Evolutionary conservation across 257 asterid species (phyloP).

Genomic region (Petunia axillaris): DNA sequence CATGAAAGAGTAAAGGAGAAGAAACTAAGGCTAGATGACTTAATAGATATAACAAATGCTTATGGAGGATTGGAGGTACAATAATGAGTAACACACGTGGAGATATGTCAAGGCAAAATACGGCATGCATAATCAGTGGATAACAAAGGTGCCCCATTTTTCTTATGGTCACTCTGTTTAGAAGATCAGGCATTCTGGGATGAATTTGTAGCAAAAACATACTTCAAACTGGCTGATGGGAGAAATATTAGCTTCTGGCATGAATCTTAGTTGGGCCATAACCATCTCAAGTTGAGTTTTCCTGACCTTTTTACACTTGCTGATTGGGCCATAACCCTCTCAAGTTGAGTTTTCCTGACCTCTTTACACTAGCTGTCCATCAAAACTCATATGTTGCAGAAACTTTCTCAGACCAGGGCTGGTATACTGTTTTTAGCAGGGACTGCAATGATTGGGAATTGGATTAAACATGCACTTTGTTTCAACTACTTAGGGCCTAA

Average conservation of each 20-base stretch:
- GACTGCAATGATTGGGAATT: background rate
- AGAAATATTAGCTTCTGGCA: background rate
- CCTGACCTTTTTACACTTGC: background rate
- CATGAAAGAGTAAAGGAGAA: background rate
- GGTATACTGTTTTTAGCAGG: background rate
- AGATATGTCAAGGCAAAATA: background rate
- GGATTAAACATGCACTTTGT: background rate
- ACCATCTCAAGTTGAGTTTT: background rate
- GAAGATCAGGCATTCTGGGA: background rate
- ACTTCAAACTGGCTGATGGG: background rate
- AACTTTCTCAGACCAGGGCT: background rate
- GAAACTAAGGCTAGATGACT: background rate
- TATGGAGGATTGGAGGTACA: no score
- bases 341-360: background rate
- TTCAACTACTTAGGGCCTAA: slow-evolving; percentile 9
- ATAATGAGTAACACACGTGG: background rate
- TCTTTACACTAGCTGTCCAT: background rate
- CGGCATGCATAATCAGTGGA: slow-evolving; percentile 13
- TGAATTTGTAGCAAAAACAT: background rate
- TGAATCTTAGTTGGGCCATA: background rate
- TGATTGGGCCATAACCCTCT: background rate
- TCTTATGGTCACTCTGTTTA: background rate
- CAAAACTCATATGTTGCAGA: background rate
- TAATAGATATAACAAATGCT: background rate
- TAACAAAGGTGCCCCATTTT: background rate